Evolutionary conservation across 495 filamentous ascomycete species (phyloP).

Genomic region (Aspergillus avenaceus): DNA sequence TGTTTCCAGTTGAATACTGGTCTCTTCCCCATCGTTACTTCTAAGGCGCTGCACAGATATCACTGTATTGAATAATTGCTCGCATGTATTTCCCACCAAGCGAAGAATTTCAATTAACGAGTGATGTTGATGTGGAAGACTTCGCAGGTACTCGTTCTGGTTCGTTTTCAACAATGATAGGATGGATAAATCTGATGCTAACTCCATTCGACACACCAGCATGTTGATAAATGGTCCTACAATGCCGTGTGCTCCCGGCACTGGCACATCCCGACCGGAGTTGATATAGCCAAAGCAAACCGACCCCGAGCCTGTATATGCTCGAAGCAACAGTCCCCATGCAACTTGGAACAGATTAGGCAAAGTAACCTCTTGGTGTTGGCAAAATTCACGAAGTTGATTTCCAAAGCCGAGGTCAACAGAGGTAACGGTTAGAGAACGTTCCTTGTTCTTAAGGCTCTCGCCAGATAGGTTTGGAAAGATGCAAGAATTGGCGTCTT

Average conservation of each 20-base stretch:
- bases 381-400: constrained; percentile 20
- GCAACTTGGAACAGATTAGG: constrained; percentile 32
- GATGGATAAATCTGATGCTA: no score
- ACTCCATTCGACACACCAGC: constrained; percentile 28
- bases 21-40: no score
- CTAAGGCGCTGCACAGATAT: no score
- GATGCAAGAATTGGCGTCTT: no score
- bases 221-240: constrained; percentile 35
- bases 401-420: background rate
- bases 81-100: no score
- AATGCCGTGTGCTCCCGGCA: constrained; percentile 21
- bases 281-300: constrained; percentile 41
- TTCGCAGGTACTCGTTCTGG: no score
- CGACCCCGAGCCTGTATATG: constrained; percentile 35
- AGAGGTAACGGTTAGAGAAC: background rate
- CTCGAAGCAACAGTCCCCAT: constrained; percentile 39
- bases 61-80: no score
- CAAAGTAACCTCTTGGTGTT: constrained; percentile 14
- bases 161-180: no score
- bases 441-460: background rate
- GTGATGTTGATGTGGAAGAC: no score
- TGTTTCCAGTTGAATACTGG: no score
- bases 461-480: no score
- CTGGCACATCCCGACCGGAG: constrained; percentile 25
- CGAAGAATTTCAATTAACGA: no score